Base-by-base conservation (phyloP, 306 rosid species). In the Calophaca sinica region DNA sequence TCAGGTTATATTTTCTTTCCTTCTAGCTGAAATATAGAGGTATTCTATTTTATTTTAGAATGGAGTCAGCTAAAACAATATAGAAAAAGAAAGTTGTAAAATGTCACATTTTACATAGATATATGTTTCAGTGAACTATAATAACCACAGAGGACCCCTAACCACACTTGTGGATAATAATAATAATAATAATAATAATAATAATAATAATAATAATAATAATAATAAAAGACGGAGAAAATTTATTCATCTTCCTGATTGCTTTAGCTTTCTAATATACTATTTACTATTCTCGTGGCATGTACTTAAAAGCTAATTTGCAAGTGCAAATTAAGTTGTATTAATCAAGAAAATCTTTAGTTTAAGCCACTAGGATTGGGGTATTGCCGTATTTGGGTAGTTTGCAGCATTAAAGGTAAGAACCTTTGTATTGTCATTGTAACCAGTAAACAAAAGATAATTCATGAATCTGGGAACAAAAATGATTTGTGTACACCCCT, bases 1-100 rank as follows among this genome's bases (percentile, higher is more conserved):
- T 82, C 99, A 94, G 96, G 99, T 90, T 5, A 39, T 49, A 48
- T 53, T 72, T 86, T 64, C 68, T 64, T 72, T 58, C 75, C 67
- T 74, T 70, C 15, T 78, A 44, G 13, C 52, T 72, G 73, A 84
- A 80, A 46, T 55, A 70, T 52, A 44, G 54, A 26, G 72, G 65
- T 41, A 39, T 46, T 61, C 72, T 71, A 35, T 72, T 66, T 53
- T 50, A 59, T 60, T 79, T 76, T 26, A 75, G 52, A 66, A 67
- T 62, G 58, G 59, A 41, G 58, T 12, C 58, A 28, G 46, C 49
- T 54, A 29, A 65, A 39, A 32, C 73, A 51, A 10, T 44, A 60
- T 26, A 58, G 45, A 49, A 75, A 62, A 15, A 60, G 62, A 62
- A 74, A 58, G 62, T 32, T 26, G 4, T 41, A 60, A 15, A 48